Conservation (phyloP, 768 basidiomycete species). For the Suillus subalutaceus region DNA sequence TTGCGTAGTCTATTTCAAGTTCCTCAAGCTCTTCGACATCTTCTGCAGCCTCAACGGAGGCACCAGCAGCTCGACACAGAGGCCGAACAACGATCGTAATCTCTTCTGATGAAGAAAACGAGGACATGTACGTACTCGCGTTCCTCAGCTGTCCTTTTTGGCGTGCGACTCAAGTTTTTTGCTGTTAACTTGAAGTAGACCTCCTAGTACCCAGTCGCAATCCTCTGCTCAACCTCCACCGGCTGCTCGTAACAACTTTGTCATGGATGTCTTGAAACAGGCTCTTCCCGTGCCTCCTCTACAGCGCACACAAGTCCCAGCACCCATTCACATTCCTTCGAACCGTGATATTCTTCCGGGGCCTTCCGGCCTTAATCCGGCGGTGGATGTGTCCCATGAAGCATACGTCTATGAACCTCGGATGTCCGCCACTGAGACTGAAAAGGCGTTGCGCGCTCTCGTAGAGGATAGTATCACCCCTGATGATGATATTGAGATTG, state of each 20-base stretch:
- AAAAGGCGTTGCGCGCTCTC: slow-evolving; percentile 77
- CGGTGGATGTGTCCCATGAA: slow-evolving; percentile 34
- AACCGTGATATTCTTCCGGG: slow-evolving; percentile 21
- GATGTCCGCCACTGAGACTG: slow-evolving; percentile 61
- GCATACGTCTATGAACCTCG: slow-evolving; percentile 30
- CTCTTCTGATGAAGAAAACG: slow-evolving; percentile 36
- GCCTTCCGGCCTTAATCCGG: slow-evolving; percentile 20
- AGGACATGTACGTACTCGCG: slow-evolving; percentile 7
- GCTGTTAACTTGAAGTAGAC: slow-evolving; percentile 9
- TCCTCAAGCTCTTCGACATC: slow-evolving; percentile 24
- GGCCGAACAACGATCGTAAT: slow-evolving; percentile 24
- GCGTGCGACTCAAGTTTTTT: slow-evolving; percentile 13
- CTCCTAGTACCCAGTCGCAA: slow-evolving; percentile 11
- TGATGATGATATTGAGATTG: slow-evolving; percentile 56
- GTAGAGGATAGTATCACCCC: slow-evolving; percentile 64
- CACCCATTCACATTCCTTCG: slow-evolving; percentile 33
- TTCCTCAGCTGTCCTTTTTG: neutral
- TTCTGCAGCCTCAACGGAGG: slow-evolving; percentile 25
- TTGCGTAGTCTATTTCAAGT: slow-evolving; percentile 21
- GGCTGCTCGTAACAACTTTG: slow-evolving; percentile 16
- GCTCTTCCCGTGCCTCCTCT: slow-evolving; percentile 18
- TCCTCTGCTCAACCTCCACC: slow-evolving; percentile 3
- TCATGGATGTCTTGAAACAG: slow-evolving; percentile 29
- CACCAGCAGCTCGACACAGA: slow-evolving; percentile 14
- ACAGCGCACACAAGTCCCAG: slow-evolving; percentile 30